A percentile compares a stretch with the other conserved stretches of the same genome.
Conservation (phyloP, 2,329 filamentous ascomycete species). For the Fusarium bulbicola region DNA sequence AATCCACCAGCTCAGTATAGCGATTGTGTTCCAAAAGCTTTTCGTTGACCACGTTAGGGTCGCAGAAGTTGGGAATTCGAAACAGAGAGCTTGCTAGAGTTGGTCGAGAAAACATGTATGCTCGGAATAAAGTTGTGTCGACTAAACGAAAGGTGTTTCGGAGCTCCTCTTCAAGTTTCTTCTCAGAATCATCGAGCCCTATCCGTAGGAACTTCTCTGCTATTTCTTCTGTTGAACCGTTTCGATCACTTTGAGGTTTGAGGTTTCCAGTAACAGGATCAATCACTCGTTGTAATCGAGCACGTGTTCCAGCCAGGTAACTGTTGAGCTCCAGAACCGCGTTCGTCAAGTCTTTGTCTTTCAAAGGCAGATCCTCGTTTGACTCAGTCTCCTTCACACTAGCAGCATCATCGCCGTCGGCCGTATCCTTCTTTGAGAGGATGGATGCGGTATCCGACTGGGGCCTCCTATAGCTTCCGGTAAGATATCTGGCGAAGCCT, state of each 20-base stretch:
- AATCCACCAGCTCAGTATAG: conserved; percentile 96
- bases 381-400: conserved; percentile 58
- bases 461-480: conserved; percentile 55
- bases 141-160: conserved; percentile 82
- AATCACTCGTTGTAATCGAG: conserved; percentile 68
- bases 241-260: conserved; percentile 58
- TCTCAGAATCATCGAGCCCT: conserved; percentile 57
- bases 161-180: conserved; percentile 75
- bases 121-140: conserved; percentile 92
- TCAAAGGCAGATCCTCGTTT: conserved; percentile 63
- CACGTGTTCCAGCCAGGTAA: conserved; percentile 87
- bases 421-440: conserved; percentile 62
- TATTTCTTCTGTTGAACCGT: conserved; percentile 57
- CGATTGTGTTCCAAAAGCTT: conserved; percentile 87
- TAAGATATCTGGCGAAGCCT: conserved; percentile 65
- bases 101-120: conserved; percentile 92
- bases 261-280: conserved; percentile 70
- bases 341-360: conserved; percentile 84
- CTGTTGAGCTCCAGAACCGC: conserved; percentile 86
- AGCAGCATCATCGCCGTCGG: conserved; percentile 63
- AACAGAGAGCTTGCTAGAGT: conserved; percentile 88
- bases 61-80: conserved; percentile 96
- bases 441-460: conserved; percentile 68
- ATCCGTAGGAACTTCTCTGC: conserved; percentile 66
- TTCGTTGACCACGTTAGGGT: conserved; percentile 93